phyloP scores from a whole-genome alignment of 2,329 filamentous ascomycete species.

The Didymella arachidicola region DNA sequence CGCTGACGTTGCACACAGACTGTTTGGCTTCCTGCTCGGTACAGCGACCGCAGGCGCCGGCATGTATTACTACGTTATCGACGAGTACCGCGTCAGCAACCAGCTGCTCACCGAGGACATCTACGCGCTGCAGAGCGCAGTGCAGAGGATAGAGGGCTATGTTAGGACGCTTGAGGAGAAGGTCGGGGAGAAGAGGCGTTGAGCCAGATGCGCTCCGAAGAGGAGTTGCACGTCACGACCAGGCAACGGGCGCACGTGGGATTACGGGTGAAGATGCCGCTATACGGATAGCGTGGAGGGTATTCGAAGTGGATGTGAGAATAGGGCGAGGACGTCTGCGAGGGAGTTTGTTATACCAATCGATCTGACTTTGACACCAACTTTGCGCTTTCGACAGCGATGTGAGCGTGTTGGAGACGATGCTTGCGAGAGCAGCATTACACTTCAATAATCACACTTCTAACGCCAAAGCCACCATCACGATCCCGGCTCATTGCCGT shows the following conservation, averaged over 20 bases:
- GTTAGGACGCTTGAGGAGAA: slow-evolving; percentile 83
- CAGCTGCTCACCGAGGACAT: slow-evolving; percentile 95
- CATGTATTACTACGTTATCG: slow-evolving; percentile 90
- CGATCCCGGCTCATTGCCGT: too few species aligned
- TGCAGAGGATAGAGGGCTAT: slow-evolving; percentile 85
- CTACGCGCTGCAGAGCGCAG: slow-evolving; percentile 87
- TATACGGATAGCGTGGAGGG: too few species aligned
- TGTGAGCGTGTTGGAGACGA: too few species aligned
- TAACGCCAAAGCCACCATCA: too few species aligned
- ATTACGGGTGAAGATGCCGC: too few species aligned
- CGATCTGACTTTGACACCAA: not conserved
- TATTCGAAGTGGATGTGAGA: not conserved
- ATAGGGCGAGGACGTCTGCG: not conserved
- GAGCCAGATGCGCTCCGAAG: not conserved
- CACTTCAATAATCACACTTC: too few species aligned
- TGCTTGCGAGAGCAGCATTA: too few species aligned
- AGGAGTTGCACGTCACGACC: not conserved
- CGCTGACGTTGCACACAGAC: slow-evolving; percentile 57
- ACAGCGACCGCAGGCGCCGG: slow-evolving; percentile 78
- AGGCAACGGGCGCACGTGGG: too few species aligned
- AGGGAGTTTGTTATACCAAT: not conserved
- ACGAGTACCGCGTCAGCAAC: slow-evolving; percentile 93
- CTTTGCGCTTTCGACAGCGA: too few species aligned
- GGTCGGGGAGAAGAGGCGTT: slow-evolving; percentile 61
- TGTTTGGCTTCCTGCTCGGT: slow-evolving; percentile 92